Percentiles rank a stretch among this genome's conserved stretches.
Evolutionary conservation across 192 early-diverging fungal genomes (phyloP).

Genomic region (Gaertneriomyces semiglobifer): DNA sequence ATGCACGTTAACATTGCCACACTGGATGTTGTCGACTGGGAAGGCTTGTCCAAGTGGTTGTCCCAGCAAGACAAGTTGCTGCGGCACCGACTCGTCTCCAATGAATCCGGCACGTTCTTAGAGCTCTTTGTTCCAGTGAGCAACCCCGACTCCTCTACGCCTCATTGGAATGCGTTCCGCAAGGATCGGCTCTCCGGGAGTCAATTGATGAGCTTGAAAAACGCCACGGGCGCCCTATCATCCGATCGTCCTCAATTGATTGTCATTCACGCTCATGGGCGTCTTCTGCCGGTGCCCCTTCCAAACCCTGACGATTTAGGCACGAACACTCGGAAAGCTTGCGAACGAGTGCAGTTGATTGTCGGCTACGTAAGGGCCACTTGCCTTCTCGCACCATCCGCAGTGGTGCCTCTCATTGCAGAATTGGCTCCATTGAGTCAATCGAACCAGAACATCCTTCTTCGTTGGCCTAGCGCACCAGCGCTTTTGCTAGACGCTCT

Average conservation of each 20-base stretch:
- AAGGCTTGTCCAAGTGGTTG: neutral
- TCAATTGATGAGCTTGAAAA: neutral
- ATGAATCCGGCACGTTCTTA: neutral
- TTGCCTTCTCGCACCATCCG: neutral
- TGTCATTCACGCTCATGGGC: neutral
- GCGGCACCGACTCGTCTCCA: neutral
- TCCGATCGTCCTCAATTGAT: conserved; percentile 1
- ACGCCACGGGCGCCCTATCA: neutral
- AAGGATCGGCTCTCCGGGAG: conserved; percentile 6
- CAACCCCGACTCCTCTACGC: neutral
- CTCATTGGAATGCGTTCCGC: conserved; percentile 1
- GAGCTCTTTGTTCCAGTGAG: conserved; percentile 5
- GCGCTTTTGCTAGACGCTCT: neutral
- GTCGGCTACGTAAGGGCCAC: neutral
- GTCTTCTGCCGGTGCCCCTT: neutral
- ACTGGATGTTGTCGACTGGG: neutral
- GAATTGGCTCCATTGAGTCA: neutral
- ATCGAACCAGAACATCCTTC: neutral
- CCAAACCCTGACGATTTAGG: neutral
- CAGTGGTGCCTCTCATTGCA: neutral
- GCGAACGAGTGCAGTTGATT: neutral
- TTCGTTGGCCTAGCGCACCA: neutral
- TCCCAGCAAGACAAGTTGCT: neutral
- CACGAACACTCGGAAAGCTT: neutral
- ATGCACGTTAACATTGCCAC: neutral